Conservation (phyloP, 257 asterid genomes). For the Gardenia jasminoides region DNA sequence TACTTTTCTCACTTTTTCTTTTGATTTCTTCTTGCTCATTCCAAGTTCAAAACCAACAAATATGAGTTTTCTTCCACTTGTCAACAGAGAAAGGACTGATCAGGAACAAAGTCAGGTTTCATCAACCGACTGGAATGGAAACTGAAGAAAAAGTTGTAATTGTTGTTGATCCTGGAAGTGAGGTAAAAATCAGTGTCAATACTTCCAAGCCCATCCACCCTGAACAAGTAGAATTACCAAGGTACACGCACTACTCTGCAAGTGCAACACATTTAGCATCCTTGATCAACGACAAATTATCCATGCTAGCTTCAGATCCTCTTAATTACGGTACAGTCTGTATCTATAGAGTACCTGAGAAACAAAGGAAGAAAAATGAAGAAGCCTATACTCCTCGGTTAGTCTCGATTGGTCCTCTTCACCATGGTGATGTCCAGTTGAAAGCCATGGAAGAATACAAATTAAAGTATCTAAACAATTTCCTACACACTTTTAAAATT, state of each 20-base stretch:
- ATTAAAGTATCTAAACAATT: conserved; percentile 28
- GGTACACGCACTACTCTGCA: not conserved
- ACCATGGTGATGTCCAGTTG: conserved; percentile 13
- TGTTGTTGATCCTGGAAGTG: not conserved
- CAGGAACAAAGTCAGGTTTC: not conserved
- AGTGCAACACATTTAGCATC: not conserved
- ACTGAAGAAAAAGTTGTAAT: not conserved
- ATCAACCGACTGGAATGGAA: not conserved
- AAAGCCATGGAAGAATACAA: conserved; percentile 34
- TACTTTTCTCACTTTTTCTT: not conserved
- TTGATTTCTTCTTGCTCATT: not conserved
- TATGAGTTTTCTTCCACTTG: not conserved
- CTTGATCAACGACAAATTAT: not conserved
- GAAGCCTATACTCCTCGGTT: conserved; percentile 29
- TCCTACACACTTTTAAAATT: conserved; percentile 20
- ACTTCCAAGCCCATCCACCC: not conserved
- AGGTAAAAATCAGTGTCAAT: not conserved
- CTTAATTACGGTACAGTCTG: conserved; percentile 19
- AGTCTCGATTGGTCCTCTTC: conserved; percentile 36
- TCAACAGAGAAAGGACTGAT: not conserved
- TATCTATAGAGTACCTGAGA: conserved; percentile 30
- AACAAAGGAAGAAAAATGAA: conserved; percentile 24
- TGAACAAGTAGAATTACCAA: not conserved
- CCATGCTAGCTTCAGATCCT: not conserved
- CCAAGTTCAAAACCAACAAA: not conserved